Percentiles rank a stretch among this genome's conserved stretches.
These are phyloP conservation scores for Zygosaccharomyces sapae DNA, from an alignment of 1,139 yeast species.

Conservation along the genomic window DNA sequence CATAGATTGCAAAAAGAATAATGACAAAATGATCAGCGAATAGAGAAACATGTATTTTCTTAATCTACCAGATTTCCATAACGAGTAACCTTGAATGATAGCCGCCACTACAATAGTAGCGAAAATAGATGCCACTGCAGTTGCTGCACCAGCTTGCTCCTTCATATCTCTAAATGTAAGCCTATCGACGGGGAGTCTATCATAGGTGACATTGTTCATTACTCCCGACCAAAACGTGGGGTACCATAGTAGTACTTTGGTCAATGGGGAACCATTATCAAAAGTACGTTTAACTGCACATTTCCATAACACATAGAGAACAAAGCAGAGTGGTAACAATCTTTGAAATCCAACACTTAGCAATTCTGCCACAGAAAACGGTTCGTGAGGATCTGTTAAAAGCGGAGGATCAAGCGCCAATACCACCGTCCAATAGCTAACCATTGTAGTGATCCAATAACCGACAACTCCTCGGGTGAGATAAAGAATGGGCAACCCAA, in stretches of 20 bases:
- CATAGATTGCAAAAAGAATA: conserved; percentile 47
- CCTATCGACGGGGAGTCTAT: conserved; percentile 81
- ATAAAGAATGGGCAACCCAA: conserved; percentile 59
- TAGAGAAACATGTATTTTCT: conserved; percentile 53
- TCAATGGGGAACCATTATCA: conserved; percentile 44
- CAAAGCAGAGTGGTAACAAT: conserved; percentile 69
- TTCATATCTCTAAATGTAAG: conserved; percentile 65
- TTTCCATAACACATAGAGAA: conserved; percentile 70
- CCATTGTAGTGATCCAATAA: conserved; percentile 57
- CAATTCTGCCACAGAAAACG: conserved; percentile 54
- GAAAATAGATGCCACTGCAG: conserved; percentile 55
- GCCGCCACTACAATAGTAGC: conserved; percentile 50
- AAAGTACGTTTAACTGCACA: conserved; percentile 44
- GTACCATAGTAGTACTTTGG: conserved; percentile 64
- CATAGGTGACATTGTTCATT: conserved; percentile 83
- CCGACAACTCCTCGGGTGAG: conserved; percentile 53
- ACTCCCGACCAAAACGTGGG: conserved; percentile 83
- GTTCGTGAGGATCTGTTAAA: conserved; percentile 49
- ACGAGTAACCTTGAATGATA: conserved; percentile 65
- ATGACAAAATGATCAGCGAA: conserved; percentile 42
- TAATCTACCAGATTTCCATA: conserved; percentile 80
- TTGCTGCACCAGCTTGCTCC: conserved; percentile 70
- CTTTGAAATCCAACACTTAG: conserved; percentile 70
- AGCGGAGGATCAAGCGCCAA: conserved; percentile 82
- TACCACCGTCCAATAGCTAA: conserved; percentile 85